A percentile compares a stretch with the other conserved stretches of the same genome.
These are phyloP conservation scores for Triticum turgidum DNA, from an alignment of 176 grass and related monocot species.

Conservation along the genomic window DNA sequence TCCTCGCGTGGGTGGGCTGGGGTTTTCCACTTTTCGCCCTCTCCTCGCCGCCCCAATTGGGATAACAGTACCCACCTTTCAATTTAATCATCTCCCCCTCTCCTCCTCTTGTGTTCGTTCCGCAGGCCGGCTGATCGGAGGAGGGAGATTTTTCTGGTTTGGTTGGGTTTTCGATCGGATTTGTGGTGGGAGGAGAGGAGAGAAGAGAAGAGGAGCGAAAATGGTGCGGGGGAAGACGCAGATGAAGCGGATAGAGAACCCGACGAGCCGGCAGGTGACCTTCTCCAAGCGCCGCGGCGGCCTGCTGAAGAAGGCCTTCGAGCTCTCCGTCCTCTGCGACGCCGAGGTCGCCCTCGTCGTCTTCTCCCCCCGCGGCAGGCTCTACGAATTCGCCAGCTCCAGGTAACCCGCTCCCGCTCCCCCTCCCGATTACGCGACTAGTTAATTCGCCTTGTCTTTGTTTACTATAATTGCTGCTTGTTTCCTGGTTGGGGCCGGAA, in stretches of 20 bases:
- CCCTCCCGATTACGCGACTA: too few species aligned
- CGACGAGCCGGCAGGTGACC: conserved; percentile 76
- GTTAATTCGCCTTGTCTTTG: conserved; percentile 5
- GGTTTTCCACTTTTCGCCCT: conserved; percentile 34
- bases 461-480: not conserved
- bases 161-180: not conserved
- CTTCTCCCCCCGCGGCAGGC: conserved; percentile 77
- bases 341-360: conserved; percentile 85
- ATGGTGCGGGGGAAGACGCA: conserved; percentile 93
- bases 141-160: not conserved
- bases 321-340: conserved; percentile 90
- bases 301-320: conserved; percentile 90
- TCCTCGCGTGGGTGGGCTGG: not conserved
- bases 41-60: conserved; percentile 35
- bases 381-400: conserved; percentile 66
- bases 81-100: not conserved
- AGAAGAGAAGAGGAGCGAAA: not conserved
- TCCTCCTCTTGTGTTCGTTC: not conserved
- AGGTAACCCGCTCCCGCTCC: not conserved
- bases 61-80: not conserved
- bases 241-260: conserved; percentile 81
- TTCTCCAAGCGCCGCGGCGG: conserved; percentile 92
- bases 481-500: not conserved
- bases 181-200: not conserved
- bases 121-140: conserved; percentile 4